These are phyloP conservation scores for Gastrolobium bilobum DNA, from an alignment of 306 rosid species.

Conservation along the genomic window DNA sequence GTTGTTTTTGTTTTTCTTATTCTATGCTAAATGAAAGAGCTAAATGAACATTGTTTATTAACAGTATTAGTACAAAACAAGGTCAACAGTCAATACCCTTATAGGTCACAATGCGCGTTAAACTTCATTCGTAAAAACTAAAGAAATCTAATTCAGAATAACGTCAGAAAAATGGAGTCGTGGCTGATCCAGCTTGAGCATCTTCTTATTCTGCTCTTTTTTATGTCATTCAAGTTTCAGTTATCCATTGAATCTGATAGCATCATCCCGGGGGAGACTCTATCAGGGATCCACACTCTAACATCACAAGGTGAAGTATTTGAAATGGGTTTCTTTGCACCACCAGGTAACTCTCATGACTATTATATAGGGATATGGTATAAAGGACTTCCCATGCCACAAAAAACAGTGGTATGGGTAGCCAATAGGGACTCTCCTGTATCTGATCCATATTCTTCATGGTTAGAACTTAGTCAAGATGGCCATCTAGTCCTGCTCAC, in stretches of 20 bases:
- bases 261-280: slow-evolving; percentile 37
- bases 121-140: too few species aligned
- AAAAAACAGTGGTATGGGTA: slow-evolving; percentile 56
- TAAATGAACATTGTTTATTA: too few species aligned
- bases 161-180: not conserved
- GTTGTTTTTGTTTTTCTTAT: too few species aligned
- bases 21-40: too few species aligned
- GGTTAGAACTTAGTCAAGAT: slow-evolving; percentile 15
- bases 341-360: slow-evolving; percentile 23
- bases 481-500: slow-evolving; percentile 38
- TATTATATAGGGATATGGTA: slow-evolving; percentile 61
- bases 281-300: slow-evolving; percentile 40
- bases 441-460: slow-evolving; percentile 49
- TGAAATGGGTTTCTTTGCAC: slow-evolving; percentile 51
- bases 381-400: not conserved
- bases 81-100: too few species aligned
- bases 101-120: too few species aligned
- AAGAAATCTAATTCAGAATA: not conserved
- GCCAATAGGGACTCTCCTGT: slow-evolving; percentile 54
- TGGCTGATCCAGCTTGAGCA: too few species aligned
- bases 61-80: too few species aligned
- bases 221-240: not conserved
- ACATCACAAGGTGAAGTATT: slow-evolving; percentile 33
- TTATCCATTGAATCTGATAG: slow-evolving; percentile 24
- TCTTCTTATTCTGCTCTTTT: not conserved